phyloP scores from a whole-genome alignment of 1,284 basidiomycete genomes.

The Tremellales sp. region DNA sequence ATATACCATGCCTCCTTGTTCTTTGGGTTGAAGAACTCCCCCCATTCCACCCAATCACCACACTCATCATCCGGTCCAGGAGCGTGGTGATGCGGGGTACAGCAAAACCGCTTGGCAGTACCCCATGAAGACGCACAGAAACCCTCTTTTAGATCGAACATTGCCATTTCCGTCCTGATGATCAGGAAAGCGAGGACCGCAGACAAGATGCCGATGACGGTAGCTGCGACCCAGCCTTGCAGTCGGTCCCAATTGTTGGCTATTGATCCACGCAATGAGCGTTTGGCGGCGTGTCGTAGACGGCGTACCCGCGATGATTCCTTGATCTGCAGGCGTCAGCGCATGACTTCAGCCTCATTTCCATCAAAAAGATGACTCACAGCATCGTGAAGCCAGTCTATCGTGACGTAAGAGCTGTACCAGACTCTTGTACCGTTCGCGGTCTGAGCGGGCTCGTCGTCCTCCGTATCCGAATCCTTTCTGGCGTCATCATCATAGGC shows the following conservation, averaged over 20 bases:
- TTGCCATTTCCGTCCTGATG: constrained; percentile 77
- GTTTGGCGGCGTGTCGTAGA: constrained; percentile 58
- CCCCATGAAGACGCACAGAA: constrained; percentile 71
- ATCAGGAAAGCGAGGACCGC: constrained; percentile 83
- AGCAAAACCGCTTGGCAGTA: constrained; percentile 78
- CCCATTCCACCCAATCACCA: constrained; percentile 71
- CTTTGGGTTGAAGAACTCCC: constrained; percentile 45
- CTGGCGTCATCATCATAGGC: constrained; percentile 25
- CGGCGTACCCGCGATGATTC: constrained; percentile 73
- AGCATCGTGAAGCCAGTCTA: constrained; percentile 86
- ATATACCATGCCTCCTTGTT: constrained; percentile 25
- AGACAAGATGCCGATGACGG: constrained; percentile 66
- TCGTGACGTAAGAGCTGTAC: constrained; percentile 58
- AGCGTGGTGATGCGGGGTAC: constrained; percentile 48
- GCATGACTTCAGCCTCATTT: constrained; percentile 1
- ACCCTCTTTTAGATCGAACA: constrained; percentile 94
- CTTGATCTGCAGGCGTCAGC: too few relatives aligned
- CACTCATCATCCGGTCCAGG: constrained; percentile 53
- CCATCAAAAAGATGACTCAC: constrained; percentile 27
- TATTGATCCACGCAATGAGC: constrained; percentile 66
- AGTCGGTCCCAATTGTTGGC: constrained; percentile 72
- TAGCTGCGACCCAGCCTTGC: constrained; percentile 87
- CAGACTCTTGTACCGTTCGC: constrained; percentile 85
- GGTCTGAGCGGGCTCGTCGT: constrained; percentile 48
- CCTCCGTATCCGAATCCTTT: constrained; percentile 42